phyloP scores from a whole-genome alignment of 345 rosid genomes.

The Atalantia buxifolia region DNA sequence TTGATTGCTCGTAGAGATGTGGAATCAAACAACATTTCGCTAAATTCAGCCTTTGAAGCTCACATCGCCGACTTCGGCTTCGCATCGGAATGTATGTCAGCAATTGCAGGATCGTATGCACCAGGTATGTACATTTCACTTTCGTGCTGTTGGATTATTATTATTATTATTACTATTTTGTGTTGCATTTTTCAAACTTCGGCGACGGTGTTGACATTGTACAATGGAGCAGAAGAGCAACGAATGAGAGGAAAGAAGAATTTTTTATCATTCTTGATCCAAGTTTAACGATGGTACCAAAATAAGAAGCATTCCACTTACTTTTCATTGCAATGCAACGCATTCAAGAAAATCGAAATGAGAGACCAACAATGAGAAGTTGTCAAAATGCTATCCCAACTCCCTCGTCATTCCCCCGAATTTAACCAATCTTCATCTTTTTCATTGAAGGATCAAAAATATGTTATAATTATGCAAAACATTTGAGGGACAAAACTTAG shows the following conservation, averaged over 20 bases:
- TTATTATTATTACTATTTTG: not conserved
- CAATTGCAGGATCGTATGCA: too few species aligned
- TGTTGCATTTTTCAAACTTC: too few species aligned
- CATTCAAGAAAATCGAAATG: slow-evolving; percentile 56
- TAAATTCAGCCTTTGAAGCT: slow-evolving; percentile 60
- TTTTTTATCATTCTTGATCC: too few species aligned
- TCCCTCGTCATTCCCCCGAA: slow-evolving; percentile 22
- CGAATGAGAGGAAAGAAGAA: too few species aligned
- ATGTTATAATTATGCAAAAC: not conserved
- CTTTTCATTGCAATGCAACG: slow-evolving; percentile 63
- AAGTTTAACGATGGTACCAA: slow-evolving; percentile 24
- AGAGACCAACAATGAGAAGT: slow-evolving; percentile 70
- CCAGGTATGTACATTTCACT: slow-evolving; percentile 29
- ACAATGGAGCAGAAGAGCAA: too few species aligned
- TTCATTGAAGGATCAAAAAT: slow-evolving; percentile 16
- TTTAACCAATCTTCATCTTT: slow-evolving; percentile 25
- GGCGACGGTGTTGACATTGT: too few species aligned
- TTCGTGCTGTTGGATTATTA: too few species aligned
- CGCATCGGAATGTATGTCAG: not conserved
- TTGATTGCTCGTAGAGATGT: slow-evolving; percentile 63
- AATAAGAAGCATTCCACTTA: slow-evolving; percentile 49
- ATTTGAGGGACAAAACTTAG: slow-evolving; percentile 18
- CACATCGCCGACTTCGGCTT: slow-evolving; percentile 74
- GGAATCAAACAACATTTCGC: slow-evolving; percentile 62
- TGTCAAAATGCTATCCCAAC: slow-evolving; percentile 58